Percentiles rank a stretch among this genome's conserved stretches.
These are phyloP conservation scores for Euphorbia schlechtendalii DNA, from an alignment of 441 rosid species.

Conservation along the genomic window DNA sequence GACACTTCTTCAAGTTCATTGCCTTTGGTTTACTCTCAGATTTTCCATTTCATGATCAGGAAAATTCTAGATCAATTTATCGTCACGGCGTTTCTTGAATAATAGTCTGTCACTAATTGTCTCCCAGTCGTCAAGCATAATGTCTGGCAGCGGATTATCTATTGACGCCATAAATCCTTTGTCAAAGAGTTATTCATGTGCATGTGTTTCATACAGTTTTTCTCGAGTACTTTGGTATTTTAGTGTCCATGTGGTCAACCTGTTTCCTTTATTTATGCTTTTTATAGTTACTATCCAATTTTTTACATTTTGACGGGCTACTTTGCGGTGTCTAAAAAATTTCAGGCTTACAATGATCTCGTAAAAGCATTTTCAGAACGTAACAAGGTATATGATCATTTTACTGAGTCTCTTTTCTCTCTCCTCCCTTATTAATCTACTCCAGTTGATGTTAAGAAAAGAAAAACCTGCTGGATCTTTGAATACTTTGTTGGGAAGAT, in stretches of 20 bases:
- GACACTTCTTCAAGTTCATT: not conserved
- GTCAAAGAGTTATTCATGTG: not conserved
- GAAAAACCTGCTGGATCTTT: not conserved
- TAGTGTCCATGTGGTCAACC: no score
- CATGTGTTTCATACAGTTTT: not conserved
- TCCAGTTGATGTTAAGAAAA: slow-evolving; percentile 10
- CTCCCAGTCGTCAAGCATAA: not conserved
- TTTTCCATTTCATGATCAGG: not conserved
- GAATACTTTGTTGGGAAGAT: not conserved
- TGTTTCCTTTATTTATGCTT: not conserved
- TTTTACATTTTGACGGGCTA: not conserved
- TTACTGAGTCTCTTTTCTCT: no score
- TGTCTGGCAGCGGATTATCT: not conserved
- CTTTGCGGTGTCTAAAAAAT: slow-evolving; percentile 16
- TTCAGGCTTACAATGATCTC: slow-evolving; percentile 78
- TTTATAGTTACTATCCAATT: no score
- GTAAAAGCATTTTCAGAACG: slow-evolving; percentile 83
- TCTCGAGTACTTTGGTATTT: not conserved
- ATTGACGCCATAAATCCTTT: not conserved
- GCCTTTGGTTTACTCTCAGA: not conserved
- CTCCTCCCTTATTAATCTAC: slow-evolving; percentile 4
- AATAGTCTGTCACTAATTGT: not conserved
- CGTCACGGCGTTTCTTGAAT: not conserved
- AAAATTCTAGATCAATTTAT: not conserved
- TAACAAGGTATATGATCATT: slow-evolving; percentile 88